These are phyloP conservation scores for Oidiodendron maius DNA, from an alignment of 495 filamentous ascomycete genomes.

Conservation along the genomic window DNA sequence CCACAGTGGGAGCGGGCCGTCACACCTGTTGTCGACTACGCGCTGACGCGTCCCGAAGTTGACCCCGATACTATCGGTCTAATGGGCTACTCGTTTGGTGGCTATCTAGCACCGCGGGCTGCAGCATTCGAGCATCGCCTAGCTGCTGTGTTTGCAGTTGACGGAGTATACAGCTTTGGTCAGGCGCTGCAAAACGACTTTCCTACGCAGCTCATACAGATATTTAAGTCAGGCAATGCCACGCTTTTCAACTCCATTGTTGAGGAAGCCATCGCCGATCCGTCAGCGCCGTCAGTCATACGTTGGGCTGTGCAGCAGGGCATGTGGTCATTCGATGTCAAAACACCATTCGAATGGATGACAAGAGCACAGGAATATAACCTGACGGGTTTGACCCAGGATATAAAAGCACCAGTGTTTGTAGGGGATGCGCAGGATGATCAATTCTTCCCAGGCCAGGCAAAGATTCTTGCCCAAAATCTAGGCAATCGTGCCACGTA, in stretches of 20 bases:
- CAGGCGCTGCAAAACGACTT: background rate
- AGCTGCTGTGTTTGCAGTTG: background rate
- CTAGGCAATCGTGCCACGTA: background rate
- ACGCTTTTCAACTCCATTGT: background rate
- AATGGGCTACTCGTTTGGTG: background rate
- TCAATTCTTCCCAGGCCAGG: background rate
- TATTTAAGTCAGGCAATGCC: background rate
- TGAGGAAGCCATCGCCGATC: background rate
- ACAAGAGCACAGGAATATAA: background rate
- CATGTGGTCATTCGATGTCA: background rate
- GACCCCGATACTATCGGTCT: background rate
- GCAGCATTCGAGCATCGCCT: background rate
- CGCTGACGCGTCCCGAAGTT: background rate
- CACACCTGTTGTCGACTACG: slow-evolving; percentile 8
- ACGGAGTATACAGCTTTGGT: background rate
- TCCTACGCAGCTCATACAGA: background rate
- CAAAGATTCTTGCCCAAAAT: background rate
- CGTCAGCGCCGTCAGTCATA: background rate
- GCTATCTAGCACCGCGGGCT: background rate
- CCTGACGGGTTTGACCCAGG: background rate
- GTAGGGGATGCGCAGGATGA: background rate
- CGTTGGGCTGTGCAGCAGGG: background rate
- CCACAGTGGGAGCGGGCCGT: slow-evolving; percentile 32
- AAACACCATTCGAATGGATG: background rate
- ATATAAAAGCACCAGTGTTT: background rate